phyloP scores from a whole-genome alignment of 2,329 filamentous ascomycete species.

The Phaeoacremonium minimum region DNA sequence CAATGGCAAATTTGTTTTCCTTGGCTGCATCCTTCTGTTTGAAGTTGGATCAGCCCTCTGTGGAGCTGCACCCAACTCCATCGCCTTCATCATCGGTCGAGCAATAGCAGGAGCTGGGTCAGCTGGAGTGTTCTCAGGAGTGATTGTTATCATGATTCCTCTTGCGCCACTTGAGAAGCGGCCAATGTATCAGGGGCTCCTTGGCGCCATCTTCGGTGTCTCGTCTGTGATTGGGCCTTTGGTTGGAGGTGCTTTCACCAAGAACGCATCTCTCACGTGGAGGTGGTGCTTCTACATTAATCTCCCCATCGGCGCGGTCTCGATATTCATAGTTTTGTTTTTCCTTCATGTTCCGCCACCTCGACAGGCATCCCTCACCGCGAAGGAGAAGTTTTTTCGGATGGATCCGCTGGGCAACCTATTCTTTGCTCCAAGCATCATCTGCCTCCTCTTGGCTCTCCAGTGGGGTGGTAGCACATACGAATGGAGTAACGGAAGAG shows the following conservation, averaged over 20 bases:
- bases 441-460: conserved; percentile 39
- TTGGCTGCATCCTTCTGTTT: conserved; percentile 26
- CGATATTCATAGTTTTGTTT: conserved; percentile 12
- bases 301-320: conserved; percentile 16
- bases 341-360: conserved; percentile 10
- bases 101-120: conserved; percentile 18
- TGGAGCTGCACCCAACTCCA: conserved; percentile 13
- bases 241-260: conserved; percentile 2
- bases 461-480: conserved; percentile 32
- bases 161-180: conserved; percentile 32
- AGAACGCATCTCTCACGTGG: conserved; percentile 11
- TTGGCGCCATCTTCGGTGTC: conserved; percentile 35
- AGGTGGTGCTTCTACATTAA: conserved; percentile 18
- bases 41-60: conserved; percentile 29
- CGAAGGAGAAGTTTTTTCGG: not conserved
- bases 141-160: conserved; percentile 21
- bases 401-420: conserved; percentile 10
- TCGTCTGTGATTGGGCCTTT: conserved; percentile 19
- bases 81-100: conserved; percentile 17
- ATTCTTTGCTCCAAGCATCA: conserved; percentile 21
- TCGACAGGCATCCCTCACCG: not conserved
- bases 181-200: conserved; percentile 32
- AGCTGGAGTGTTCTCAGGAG: conserved; percentile 18
- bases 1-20: conserved; percentile 26
- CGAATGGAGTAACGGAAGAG: conserved; percentile 15